Percentiles rank a stretch among this genome's conserved stretches.
These are phyloP conservation scores for Colletotrichum sojae DNA, from an alignment of 2,329 filamentous ascomycete genomes.

Conservation along the genomic window DNA sequence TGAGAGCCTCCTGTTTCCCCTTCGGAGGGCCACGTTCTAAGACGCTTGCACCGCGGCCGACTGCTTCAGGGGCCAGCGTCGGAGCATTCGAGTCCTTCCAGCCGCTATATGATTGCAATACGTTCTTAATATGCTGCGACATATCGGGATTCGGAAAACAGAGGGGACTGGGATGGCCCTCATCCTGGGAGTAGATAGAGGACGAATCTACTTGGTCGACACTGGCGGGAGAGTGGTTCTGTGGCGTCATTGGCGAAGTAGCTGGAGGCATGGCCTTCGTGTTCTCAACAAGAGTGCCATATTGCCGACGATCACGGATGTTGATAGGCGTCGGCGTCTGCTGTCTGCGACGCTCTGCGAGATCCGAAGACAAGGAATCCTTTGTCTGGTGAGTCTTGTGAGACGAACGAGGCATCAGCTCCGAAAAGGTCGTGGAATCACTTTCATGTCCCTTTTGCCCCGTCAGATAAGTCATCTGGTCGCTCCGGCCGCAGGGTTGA, in stretches of 20 bases:
- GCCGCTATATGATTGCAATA: slow-evolving; percentile 37
- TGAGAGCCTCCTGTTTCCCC: slow-evolving; percentile 32
- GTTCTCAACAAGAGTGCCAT: slow-evolving; percentile 23
- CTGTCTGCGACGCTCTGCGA: slow-evolving; percentile 39
- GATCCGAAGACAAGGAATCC: slow-evolving; percentile 28
- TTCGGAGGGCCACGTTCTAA: background rate
- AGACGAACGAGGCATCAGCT: slow-evolving; percentile 29
- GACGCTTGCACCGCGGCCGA: background rate
- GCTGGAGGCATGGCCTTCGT: slow-evolving; percentile 37
- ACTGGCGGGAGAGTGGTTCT: slow-evolving; percentile 1
- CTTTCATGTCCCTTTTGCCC: slow-evolving; percentile 16
- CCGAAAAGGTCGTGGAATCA: slow-evolving; percentile 38
- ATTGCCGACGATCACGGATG: slow-evolving; percentile 32
- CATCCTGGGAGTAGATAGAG: slow-evolving; percentile 40
- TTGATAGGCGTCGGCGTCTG: slow-evolving; percentile 20
- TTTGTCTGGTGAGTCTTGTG: slow-evolving; percentile 28
- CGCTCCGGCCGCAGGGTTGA: background rate
- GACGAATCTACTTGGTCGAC: slow-evolving; percentile 30
- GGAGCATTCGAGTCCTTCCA: slow-evolving; percentile 26
- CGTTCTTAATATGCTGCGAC: slow-evolving; percentile 30
- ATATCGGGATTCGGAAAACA: slow-evolving; percentile 24
- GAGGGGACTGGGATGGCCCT: slow-evolving; percentile 19
- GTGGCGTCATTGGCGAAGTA: slow-evolving; percentile 43
- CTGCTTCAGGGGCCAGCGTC: slow-evolving; percentile 6
- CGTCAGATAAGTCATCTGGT: background rate